Percentiles rank a stretch among this genome's conserved stretches.
These are phyloP conservation scores for Malbranchea zuffiana DNA, from an alignment of 2,329 filamentous ascomycete genomes.

Conservation along the genomic window DNA sequence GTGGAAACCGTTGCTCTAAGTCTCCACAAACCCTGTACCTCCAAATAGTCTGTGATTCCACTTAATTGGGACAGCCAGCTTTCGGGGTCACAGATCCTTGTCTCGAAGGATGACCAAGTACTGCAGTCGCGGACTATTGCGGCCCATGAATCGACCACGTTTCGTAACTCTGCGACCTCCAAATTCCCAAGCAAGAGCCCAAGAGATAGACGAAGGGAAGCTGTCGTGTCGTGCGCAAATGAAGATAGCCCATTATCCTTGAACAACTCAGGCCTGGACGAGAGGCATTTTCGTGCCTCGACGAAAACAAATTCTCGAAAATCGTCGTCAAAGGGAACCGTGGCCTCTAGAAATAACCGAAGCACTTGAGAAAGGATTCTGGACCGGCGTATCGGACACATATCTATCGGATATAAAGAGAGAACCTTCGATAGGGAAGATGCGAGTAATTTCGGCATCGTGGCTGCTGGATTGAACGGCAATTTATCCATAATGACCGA, in stretches of 20 bases:
- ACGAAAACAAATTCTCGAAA: slow-evolving; percentile 21
- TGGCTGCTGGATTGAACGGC: slow-evolving; percentile 20
- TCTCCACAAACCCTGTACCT: slow-evolving; percentile 46
- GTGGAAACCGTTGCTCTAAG: slow-evolving; percentile 40
- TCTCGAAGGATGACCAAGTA: slow-evolving; percentile 33
- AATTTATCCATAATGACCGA: slow-evolving; percentile 25
- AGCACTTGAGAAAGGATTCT: slow-evolving; percentile 28
- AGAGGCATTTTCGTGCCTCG: slow-evolving; percentile 20
- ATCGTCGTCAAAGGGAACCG: slow-evolving; percentile 19
- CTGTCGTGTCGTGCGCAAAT: slow-evolving; percentile 23
- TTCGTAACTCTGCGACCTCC: slow-evolving; percentile 19
- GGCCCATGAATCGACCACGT: slow-evolving; percentile 27
- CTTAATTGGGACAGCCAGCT: slow-evolving; percentile 43
- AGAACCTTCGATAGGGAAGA: slow-evolving; percentile 25
- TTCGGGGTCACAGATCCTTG: slow-evolving; percentile 41
- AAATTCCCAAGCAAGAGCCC: slow-evolving; percentile 28
- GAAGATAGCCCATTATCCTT: slow-evolving; percentile 21
- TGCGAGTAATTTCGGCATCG: slow-evolving; percentile 21
- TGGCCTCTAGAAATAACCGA: slow-evolving; percentile 27
- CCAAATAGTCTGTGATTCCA: slow-evolving; percentile 46
- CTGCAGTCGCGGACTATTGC: slow-evolving; percentile 36
- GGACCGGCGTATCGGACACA: slow-evolving; percentile 29
- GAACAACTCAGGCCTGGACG: slow-evolving; percentile 11
- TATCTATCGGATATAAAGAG: slow-evolving; percentile 22
- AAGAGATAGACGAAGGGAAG: slow-evolving; percentile 27